These are phyloP conservation scores for Besnoitia besnoiti DNA, from an alignment of 169 alveolate genomes.

Conservation along the genomic window DNA sequence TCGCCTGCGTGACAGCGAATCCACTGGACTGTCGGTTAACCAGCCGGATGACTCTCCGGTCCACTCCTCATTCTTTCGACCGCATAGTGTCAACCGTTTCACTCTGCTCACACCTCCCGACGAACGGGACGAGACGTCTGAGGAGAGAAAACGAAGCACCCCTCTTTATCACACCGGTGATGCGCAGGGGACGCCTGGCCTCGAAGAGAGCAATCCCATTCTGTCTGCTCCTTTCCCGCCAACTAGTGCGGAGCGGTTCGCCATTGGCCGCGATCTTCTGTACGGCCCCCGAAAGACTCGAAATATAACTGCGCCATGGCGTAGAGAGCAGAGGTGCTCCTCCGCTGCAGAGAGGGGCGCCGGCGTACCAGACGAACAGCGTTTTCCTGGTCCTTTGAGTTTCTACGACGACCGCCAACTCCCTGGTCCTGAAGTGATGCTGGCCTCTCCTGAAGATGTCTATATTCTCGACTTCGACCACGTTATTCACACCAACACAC, in stretches of 20 bases:
- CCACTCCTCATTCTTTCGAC: background rate
- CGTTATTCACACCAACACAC: background rate
- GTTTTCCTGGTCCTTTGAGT: background rate
- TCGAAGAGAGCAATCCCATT: background rate
- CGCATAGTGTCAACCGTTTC: background rate
- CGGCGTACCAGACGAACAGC: background rate
- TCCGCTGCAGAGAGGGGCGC: background rate
- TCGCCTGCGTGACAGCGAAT: background rate
- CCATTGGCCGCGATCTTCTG: background rate
- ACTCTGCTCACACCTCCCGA: background rate
- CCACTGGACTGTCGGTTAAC: background rate
- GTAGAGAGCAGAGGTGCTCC: background rate
- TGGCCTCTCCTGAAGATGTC: constrained; percentile 18
- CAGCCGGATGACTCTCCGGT: background rate
- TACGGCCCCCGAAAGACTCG: background rate
- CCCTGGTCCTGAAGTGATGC: background rate
- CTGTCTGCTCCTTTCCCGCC: constrained; percentile 6
- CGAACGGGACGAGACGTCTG: background rate
- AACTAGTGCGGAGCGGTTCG: background rate
- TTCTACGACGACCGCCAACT: background rate
- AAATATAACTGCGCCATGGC: background rate
- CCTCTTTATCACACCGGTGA: background rate
- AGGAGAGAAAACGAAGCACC: background rate
- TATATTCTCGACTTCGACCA: constrained; percentile 11
- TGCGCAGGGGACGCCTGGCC: background rate